Conservation (phyloP, 2,329 filamentous ascomycete species). For the Bipolaris cookei region DNA sequence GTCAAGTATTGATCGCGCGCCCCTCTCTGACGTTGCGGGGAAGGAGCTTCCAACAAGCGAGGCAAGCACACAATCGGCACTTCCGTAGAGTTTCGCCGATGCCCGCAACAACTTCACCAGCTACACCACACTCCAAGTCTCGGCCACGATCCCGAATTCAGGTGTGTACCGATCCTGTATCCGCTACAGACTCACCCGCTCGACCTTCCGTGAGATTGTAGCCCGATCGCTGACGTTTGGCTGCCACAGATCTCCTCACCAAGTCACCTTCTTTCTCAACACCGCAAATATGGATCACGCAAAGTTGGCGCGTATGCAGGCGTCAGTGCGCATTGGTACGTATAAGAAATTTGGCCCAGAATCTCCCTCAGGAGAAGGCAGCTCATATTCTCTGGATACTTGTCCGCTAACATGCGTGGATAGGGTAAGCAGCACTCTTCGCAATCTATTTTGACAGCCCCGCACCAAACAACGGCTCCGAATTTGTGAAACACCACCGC, state of each 20-base stretch:
- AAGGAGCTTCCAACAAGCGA: conserved; percentile 28
- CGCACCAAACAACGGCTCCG: conserved; percentile 19
- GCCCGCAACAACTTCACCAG: conserved; percentile 34
- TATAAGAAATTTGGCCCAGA: conserved; percentile 16
- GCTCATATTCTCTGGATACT: conserved; percentile 18
- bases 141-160: conserved; percentile 36
- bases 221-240: conserved; percentile 24
- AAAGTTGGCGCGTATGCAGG: conserved; percentile 55
- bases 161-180: conserved; percentile 29
- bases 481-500: conserved; percentile 11
- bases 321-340: conserved; percentile 54
- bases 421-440: conserved; percentile 43
- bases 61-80: conserved; percentile 36
- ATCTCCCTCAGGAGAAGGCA: not conserved
- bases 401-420: conserved; percentile 30
- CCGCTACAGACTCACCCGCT: conserved; percentile 9
- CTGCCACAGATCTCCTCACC: conserved; percentile 28
- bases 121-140: conserved; percentile 33
- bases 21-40: conserved; percentile 23
- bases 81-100: conserved; percentile 32
- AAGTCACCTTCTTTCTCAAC: conserved; percentile 29
- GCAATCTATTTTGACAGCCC: conserved; percentile 26
- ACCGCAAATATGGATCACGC: conserved; percentile 55
- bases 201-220: not conserved
- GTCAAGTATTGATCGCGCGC: not conserved